Conservation (phyloP, 306 rosid species). For the Pyrus communis region DNA sequence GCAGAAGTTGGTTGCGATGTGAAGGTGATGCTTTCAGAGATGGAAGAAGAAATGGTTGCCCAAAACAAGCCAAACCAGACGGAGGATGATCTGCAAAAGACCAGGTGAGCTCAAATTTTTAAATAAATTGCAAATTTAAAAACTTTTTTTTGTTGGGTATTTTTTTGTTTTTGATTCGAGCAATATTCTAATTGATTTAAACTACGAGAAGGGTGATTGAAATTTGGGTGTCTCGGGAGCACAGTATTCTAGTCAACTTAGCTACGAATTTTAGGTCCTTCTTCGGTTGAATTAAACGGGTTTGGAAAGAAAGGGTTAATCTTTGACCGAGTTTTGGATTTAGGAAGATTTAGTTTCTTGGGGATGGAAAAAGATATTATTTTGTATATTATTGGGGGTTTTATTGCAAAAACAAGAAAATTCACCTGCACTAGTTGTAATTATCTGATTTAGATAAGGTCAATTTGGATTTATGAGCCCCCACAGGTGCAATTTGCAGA, state of each 20-base stretch:
- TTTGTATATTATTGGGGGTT: not conserved
- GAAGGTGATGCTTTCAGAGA: not conserved
- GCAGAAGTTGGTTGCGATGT: not conserved
- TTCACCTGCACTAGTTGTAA: not conserved
- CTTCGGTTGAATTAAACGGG: not conserved
- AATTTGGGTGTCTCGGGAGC: not conserved
- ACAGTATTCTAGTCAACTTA: too few relatives aligned
- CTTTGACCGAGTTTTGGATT: not conserved
- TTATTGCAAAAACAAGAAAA: not conserved
- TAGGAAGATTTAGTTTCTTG: not conserved
- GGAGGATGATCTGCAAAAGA: not conserved
- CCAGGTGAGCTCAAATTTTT: not conserved
- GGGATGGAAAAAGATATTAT: not conserved
- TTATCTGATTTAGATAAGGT: not conserved
- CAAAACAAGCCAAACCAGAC: not conserved
- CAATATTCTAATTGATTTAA: not conserved
- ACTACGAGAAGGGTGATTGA: not conserved
- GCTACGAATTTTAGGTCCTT: not conserved
- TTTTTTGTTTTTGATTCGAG: not conserved
- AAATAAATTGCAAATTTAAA: not conserved
- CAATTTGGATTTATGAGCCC: not conserved
- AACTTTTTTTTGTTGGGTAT: not conserved
- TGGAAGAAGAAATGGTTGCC: not conserved
- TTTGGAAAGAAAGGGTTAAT: not conserved
- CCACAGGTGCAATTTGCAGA: not conserved